These are phyloP conservation scores for Acanthamoeba divionensis DNA, from an alignment of 208 protist species.

Conservation along the genomic window DNA sequence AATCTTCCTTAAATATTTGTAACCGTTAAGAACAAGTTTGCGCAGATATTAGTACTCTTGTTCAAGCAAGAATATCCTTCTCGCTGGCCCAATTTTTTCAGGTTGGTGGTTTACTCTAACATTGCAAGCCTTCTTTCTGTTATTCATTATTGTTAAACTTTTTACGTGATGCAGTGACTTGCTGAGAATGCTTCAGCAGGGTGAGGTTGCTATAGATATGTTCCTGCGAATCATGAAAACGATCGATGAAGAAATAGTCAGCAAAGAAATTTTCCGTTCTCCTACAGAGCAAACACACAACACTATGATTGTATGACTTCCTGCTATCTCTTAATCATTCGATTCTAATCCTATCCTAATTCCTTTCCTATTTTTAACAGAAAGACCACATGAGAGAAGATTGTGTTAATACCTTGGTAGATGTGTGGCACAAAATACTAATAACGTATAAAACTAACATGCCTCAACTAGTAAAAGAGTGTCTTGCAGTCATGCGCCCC, in stretches of 20 bases:
- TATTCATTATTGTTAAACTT: too few relatives aligned
- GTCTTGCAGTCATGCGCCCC: conserved; percentile 55
- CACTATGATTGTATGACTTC: conserved; percentile 55
- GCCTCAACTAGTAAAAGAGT: conserved; percentile 50
- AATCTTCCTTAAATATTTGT: background rate
- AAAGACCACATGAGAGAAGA: conserved; percentile 67
- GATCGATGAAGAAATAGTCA: conserved; percentile 66
- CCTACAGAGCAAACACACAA: conserved; percentile 62
- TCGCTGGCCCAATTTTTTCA: conserved; percentile 61
- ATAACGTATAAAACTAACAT: background rate
- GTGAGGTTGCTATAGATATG: conserved; percentile 59
- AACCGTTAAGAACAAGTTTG: conserved; percentile 66
- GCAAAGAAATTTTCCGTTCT: conserved; percentile 47
- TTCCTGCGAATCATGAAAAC: conserved; percentile 65
- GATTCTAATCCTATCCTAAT: background rate
- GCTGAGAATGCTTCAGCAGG: too few relatives aligned
- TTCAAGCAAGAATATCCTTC: conserved; percentile 68
- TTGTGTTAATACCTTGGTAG: conserved; percentile 56
- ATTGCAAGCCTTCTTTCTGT: too few relatives aligned
- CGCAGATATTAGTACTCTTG: conserved; percentile 61
- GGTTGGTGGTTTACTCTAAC: too few relatives aligned
- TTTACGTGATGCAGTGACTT: too few relatives aligned
- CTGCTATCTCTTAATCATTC: background rate
- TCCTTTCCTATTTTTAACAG: background rate
- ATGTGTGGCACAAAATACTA: conserved; percentile 64